Evolutionary conservation across 2,329 filamentous ascomycete genomes (phyloP).

Genomic region (Onygena corvina): DNA sequence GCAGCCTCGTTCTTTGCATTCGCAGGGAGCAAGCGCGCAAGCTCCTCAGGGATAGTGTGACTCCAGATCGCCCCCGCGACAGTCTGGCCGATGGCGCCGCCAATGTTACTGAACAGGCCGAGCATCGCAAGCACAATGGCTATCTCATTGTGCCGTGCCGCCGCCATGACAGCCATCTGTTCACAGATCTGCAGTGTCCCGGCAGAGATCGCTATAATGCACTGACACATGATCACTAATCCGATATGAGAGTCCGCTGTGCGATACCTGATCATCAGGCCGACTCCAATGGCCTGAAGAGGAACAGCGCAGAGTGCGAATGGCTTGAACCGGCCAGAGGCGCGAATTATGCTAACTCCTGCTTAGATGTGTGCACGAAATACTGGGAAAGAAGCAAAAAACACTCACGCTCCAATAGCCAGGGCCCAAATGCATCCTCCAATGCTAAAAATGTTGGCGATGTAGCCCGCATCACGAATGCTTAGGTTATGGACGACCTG

Average conservation of each 20-base stretch:
- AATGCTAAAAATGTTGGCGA: conserved; percentile 39
- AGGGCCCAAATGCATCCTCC: conserved; percentile 39
- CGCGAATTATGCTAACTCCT: conserved; percentile 29
- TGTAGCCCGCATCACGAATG: conserved; percentile 33
- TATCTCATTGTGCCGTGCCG: conserved; percentile 41
- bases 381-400: neutral
- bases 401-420: conserved; percentile 30
- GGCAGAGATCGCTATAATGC: conserved; percentile 41
- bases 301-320: conserved; percentile 38
- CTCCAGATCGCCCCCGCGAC: conserved; percentile 24
- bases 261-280: conserved; percentile 44
- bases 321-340: conserved; percentile 40
- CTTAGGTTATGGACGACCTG: conserved; percentile 39
- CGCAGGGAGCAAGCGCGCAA: conserved; percentile 16
- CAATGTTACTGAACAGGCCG: conserved; percentile 21
- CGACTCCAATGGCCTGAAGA: conserved; percentile 38
- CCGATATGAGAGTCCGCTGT: conserved; percentile 34
- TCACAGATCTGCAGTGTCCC: conserved; percentile 41
- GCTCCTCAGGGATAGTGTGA: conserved; percentile 17
- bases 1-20: conserved; percentile 13
- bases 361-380: neutral
- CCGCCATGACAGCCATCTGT: conserved; percentile 46
- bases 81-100: conserved; percentile 22
- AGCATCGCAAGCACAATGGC: conserved; percentile 28
- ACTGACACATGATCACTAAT: conserved; percentile 42